Evolutionary conservation across 2,329 filamentous ascomycete species (phyloP).

Genomic region (Diaporthe ilicicola): DNA sequence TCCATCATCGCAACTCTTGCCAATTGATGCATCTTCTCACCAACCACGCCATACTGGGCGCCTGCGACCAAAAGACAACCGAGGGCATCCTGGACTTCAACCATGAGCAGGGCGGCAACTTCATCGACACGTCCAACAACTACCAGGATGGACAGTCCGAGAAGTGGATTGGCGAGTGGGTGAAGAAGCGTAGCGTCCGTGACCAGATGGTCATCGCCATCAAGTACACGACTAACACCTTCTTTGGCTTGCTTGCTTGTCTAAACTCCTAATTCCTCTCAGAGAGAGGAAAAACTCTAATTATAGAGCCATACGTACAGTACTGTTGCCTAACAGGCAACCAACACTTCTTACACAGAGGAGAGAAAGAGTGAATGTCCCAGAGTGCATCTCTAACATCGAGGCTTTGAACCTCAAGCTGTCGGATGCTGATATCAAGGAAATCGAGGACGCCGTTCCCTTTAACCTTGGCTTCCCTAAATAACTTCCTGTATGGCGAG

Average conservation of each 20-base stretch:
- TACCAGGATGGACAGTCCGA: constrained; percentile 72
- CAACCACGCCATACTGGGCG: constrained; percentile 50
- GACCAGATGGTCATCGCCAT: constrained; percentile 73
- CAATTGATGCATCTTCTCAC: background rate
- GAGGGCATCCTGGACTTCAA: constrained; percentile 74
- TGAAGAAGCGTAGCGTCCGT: constrained; percentile 67
- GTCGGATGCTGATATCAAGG: constrained; percentile 67
- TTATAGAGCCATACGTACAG: too few species aligned
- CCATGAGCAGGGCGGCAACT: constrained; percentile 68
- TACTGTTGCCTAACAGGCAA: too few species aligned
- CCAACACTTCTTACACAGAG: too few species aligned
- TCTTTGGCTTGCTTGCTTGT: too few species aligned
- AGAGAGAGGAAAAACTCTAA: too few species aligned
- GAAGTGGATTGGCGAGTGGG: constrained; percentile 75
- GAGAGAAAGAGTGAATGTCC: too few species aligned
- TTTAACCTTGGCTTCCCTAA: constrained; percentile 75
- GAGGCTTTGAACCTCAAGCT: constrained; percentile 70
- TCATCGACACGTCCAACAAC: constrained; percentile 76
- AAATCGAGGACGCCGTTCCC: constrained; percentile 68
- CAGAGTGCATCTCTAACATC: too few species aligned
- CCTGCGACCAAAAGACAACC: constrained; percentile 68
- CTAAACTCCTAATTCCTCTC: too few species aligned
- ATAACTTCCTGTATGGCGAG: constrained; percentile 62
- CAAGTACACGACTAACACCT: constrained; percentile 67
- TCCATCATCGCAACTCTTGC: background rate